Base-by-base conservation (phyloP, 2,329 filamentous ascomycete species). In the Cytospora leucostoma region DNA sequence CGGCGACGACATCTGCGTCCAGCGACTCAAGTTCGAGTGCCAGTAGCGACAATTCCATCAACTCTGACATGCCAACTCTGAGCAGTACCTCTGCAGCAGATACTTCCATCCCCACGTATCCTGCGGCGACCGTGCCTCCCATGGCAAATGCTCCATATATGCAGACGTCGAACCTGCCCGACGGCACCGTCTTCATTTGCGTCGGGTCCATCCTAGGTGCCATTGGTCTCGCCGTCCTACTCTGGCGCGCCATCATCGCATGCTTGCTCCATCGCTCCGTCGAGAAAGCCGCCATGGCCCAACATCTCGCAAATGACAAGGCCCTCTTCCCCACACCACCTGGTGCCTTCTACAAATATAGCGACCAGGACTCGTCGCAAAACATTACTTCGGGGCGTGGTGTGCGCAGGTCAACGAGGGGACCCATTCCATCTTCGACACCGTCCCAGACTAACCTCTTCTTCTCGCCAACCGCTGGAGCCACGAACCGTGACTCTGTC, bases 101-200 rank as follows among this genome's bases (percentile, higher is more conserved):
- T 57, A 74, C 71, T 15, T 67, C 71, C 4, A 74, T 81, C 58
- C 79, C 79, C 67, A 84, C 85, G 27, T 90, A 90, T 67, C 91
- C 93, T 6, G 78, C 90, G 1, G 82, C 92, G 4, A 84, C 87
- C 33, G 88, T 98, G 3, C 95, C 95, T 8, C 90, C 93, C 33
- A 97, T 91, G 3, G 82, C 85, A 47, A 86, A 89, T 71, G 95
- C 95, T 6, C 93, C 94, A 17, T 99, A 92, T 74, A 97, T 98
- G 92, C 89, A 93, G 72, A 88, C 89, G 71, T 96, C 93, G 0
- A 88, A 78, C 59, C 82, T 93, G 12, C 95, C 95, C 2, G 91
- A 98, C 71, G 95, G 95, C 61, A 97, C 94, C 4, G 90, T 99
- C 64, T 99, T 99, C 79, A 99, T 99, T 71, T 90, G 88, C 27